These are phyloP conservation scores for Austroboletus eburneus DNA, from an alignment of 768 basidiomycete species.

Conservation along the genomic window DNA sequence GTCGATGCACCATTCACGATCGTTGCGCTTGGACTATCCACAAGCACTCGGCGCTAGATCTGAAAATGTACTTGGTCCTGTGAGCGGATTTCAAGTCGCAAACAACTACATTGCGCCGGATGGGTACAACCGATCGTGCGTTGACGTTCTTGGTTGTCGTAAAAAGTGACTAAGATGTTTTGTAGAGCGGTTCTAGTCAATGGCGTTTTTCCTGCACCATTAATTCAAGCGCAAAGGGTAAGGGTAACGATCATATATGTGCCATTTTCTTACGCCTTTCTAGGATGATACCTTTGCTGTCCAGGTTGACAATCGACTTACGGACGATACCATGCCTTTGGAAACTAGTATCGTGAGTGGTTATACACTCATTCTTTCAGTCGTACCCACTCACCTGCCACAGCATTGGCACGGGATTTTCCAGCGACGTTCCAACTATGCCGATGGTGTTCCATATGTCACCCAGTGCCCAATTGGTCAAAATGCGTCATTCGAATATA, in stretches of 20 bases:
- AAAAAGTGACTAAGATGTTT: not conserved
- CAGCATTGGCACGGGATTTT: conserved; percentile 34
- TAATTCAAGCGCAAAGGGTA: conserved; percentile 39
- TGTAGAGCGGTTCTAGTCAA: conserved; percentile 40
- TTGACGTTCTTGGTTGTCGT: not conserved
- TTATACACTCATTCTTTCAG: conserved; percentile 6
- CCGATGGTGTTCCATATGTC: conserved; percentile 35
- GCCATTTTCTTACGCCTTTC: not conserved
- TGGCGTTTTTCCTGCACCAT: conserved; percentile 43
- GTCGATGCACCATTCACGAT: too few relatives aligned
- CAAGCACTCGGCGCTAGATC: too few relatives aligned
- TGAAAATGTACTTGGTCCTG: not conserved
- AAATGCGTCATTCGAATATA: conserved; percentile 32
- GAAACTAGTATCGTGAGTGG: conserved; percentile 38
- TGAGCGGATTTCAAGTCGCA: conserved; percentile 28
- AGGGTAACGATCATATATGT: not conserved
- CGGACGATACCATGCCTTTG: conserved; percentile 43
- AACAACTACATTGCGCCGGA: conserved; percentile 21
- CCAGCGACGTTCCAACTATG: conserved; percentile 28
- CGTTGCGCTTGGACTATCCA: too few relatives aligned
- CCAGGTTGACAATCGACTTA: conserved; percentile 42
- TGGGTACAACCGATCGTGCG: conserved; percentile 26
- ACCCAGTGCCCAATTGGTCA: conserved; percentile 43
- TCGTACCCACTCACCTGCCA: conserved; percentile 4
- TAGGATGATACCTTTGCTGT: conserved; percentile 38